Evolutionary conservation across 768 basidiomycete genomes (phyloP), one percentile per base, ranked within the genome.

Genomic region (Tephrocybe sp.): DNA sequence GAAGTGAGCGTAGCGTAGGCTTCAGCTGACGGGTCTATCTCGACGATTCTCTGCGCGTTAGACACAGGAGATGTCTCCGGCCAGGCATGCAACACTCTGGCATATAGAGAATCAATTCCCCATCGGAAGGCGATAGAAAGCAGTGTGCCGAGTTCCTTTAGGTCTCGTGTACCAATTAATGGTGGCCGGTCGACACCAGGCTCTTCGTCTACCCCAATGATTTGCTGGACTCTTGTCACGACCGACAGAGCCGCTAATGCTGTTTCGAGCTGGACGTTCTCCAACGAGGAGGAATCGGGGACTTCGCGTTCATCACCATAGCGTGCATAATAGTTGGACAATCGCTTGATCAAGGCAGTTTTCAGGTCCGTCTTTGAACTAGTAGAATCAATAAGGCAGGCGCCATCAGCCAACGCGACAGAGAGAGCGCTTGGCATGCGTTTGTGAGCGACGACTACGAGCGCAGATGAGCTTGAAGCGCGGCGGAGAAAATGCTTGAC

Each of bases 71-170:
- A 50, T 32, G 64, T 67, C 39, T 58, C 57, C 15, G 72, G 70
- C 78, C 74, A 78, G 33, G 68, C 62, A 44, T 65, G 63, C 21
- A 62, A 60, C n/a, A 83, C 66, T 44, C 69, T 72, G 11, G 64
- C 56, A 33, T 87, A 70, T 3, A 85, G 61, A 3, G 79, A 79
- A 12, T 84, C 77, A 2, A 81, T 65, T 6, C 81, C 86, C 90
- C 89, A 90, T 57, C 81, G 84, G 62, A 92, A 88, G 23, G 79
- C 64, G 53, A 92, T 76, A 12, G 86, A 79, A 14, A 88, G 62
- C 25, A 91, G 72, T 0, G 83, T 85, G 20, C 84, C 78, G 1
- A 92, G 63, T 52, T 80, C 69, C 4, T 73, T 67, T 25, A 90
- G 64, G 65, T 93, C 90, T 45, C 86, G 79, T 1, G 84, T 79